These are phyloP conservation scores for Psilocybe cubensis DNA, from an alignment of 768 basidiomycete genomes.

Conservation along the genomic window DNA sequence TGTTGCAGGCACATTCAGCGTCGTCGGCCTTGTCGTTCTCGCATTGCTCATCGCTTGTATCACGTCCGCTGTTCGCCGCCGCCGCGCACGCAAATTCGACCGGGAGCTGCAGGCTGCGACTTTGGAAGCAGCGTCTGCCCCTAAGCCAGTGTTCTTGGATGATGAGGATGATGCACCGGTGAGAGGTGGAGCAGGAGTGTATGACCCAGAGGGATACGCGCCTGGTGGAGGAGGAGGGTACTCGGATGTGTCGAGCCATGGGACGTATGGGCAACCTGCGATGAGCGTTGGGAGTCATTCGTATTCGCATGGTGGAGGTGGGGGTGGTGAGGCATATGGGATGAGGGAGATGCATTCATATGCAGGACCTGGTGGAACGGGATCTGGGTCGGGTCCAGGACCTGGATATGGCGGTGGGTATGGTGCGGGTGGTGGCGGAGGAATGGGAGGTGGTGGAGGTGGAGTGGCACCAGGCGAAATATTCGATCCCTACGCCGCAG, in stretches of 20 bases:
- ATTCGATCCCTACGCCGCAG: slow-evolving; percentile 28
- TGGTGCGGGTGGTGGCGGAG: slow-evolving; percentile 14
- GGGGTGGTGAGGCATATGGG: slow-evolving; percentile 43
- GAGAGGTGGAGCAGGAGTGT: slow-evolving; percentile 21
- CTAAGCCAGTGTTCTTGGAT: slow-evolving; percentile 59
- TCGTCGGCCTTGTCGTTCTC: slow-evolving; percentile 64
- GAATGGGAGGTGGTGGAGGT: slow-evolving; percentile 14
- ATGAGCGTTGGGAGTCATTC: slow-evolving; percentile 29
- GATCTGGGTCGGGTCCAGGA: neutral
- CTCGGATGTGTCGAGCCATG: slow-evolving; percentile 58
- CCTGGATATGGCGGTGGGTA: no score
- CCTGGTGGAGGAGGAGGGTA: slow-evolving; percentile 24
- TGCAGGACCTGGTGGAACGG: neutral
- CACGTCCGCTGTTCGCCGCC: slow-evolving; percentile 60
- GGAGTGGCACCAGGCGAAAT: slow-evolving; percentile 33
- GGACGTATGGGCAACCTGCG: slow-evolving; percentile 56
- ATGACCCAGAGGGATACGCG: slow-evolving; percentile 3
- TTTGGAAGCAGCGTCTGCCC: slow-evolving; percentile 58
- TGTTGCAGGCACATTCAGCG: slow-evolving; percentile 72
- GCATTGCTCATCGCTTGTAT: slow-evolving; percentile 52
- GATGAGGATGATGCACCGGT: slow-evolving; percentile 46
- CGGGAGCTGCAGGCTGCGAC: slow-evolving; percentile 77
- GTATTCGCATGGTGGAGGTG: slow-evolving; percentile 6
- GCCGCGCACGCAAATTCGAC: slow-evolving; percentile 67
- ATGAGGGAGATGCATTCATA: slow-evolving; percentile 48